These are phyloP conservation scores for Bipolaris oryzae DNA, from an alignment of 2,329 filamentous ascomycete genomes.

Conservation along the genomic window DNA sequence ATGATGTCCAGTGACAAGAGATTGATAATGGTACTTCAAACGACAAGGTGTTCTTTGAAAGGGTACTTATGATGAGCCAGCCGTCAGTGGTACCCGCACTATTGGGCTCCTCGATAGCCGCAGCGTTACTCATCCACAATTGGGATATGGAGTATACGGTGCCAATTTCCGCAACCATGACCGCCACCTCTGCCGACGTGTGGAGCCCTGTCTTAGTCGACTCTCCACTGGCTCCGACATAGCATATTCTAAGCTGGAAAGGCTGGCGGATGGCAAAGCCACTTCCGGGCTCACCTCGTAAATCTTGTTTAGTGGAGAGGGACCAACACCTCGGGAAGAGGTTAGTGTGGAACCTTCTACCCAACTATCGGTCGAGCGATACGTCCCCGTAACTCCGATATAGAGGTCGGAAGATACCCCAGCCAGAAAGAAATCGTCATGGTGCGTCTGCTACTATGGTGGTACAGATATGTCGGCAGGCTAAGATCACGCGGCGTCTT, in stretches of 20 bases:
- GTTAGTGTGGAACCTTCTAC: conserved; percentile 18
- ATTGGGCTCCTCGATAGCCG: conserved; percentile 13
- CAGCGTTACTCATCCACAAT: conserved; percentile 10
- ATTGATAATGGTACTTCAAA: conserved; percentile 17
- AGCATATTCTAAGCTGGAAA: conserved; percentile 7
- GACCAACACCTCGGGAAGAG: conserved; percentile 3
- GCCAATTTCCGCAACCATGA: conserved; percentile 14
- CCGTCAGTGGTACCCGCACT: conserved; percentile 2
- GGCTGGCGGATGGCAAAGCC: conserved; percentile 3
- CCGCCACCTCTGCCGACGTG: conserved; percentile 9
- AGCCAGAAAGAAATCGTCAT: conserved; percentile 9
- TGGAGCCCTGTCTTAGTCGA: conserved; percentile 9
- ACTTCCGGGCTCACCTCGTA: conserved; percentile 15
- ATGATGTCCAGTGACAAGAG: conserved; percentile 7
- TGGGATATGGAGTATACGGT: conserved; percentile 19
- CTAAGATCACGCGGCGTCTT: conserved; percentile 14
- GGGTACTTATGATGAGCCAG: conserved; percentile 23
- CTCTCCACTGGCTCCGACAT: conserved; percentile 15
- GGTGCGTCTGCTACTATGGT: conserved; percentile 11
- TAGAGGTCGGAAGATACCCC: conserved; percentile 9
- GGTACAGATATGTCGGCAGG: conserved; percentile 13
- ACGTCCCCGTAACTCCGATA: conserved; percentile 8
- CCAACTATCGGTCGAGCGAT: conserved; percentile 11
- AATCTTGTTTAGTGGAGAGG: conserved; percentile 16
- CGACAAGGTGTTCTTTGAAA: conserved; percentile 9